A percentile compares a stretch with the other conserved stretches of the same genome.
Conservation (phyloP, 2,329 filamentous ascomycete species). For the Thyridium curvatum region DNA sequence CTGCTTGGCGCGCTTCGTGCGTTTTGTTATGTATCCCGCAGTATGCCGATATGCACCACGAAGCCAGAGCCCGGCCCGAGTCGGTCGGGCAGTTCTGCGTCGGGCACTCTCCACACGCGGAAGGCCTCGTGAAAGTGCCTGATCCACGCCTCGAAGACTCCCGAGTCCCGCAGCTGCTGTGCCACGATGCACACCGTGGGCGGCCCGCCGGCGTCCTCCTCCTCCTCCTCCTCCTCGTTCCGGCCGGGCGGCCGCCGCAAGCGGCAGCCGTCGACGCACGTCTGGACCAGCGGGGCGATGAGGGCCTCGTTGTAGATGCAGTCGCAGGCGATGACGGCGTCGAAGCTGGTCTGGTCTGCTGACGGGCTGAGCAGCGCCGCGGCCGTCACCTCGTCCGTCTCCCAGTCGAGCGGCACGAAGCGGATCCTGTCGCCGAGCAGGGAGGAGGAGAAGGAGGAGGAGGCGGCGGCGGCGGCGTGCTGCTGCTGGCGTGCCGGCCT, state of each 20-base stretch:
- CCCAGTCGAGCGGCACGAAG: conserved; percentile 75
- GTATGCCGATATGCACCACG: conserved; percentile 71
- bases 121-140: conserved; percentile 61
- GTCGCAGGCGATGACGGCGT: conserved; percentile 78
- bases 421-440: conserved; percentile 32
- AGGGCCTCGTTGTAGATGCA: conserved; percentile 93
- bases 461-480: conserved; percentile 5
- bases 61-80: conserved; percentile 66
- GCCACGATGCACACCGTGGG: conserved; percentile 65
- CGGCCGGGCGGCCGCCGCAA: conserved; percentile 32
- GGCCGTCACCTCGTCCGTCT: conserved; percentile 50
- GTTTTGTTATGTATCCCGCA: conserved; percentile 23
- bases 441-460: no score
- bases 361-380: conserved; percentile 26
- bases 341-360: conserved; percentile 43
- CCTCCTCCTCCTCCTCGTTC: conserved; percentile 8
- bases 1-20: no score
- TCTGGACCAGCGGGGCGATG: conserved; percentile 73
- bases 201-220: conserved; percentile 7
- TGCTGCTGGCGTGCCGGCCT: background rate
- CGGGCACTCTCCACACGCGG: conserved; percentile 68
- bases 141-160: conserved; percentile 82
- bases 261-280: conserved; percentile 68
- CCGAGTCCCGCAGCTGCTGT: conserved; percentile 79
- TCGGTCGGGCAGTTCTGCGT: conserved; percentile 50